Evolutionary conservation across 352 stramenopile genomes (phyloP).

Genomic region (Globisporangium iwayamae): DNA sequence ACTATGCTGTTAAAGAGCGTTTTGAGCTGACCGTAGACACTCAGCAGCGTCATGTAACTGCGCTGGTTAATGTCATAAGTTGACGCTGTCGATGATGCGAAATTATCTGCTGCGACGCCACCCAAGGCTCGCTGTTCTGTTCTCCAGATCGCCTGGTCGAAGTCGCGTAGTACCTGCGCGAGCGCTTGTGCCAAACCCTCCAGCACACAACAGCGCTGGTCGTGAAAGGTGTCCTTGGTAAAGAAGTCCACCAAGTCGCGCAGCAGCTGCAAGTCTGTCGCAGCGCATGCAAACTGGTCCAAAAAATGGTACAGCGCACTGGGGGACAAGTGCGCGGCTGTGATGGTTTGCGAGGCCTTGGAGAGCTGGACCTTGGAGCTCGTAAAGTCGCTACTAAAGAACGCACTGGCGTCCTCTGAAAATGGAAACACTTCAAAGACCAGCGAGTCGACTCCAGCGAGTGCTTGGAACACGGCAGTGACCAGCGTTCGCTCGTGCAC

Average conservation of each 20-base stretch:
- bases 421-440: slow-evolving; percentile 39
- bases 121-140: background rate
- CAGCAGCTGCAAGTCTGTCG: slow-evolving; percentile 51
- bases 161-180: slow-evolving; percentile 20
- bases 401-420: slow-evolving; percentile 2
- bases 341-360: slow-evolving; percentile 20
- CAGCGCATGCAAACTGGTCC: slow-evolving; percentile 25
- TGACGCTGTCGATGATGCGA: background rate
- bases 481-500: slow-evolving; percentile 53
- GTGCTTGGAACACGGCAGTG: slow-evolving; percentile 48
- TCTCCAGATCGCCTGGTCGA: slow-evolving; percentile 24
- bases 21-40: slow-evolving; percentile 37
- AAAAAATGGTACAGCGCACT: slow-evolving; percentile 31
- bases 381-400: slow-evolving; percentile 38
- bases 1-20: slow-evolving; percentile 38
- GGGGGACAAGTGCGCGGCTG: slow-evolving; percentile 51
- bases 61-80: background rate
- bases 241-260: slow-evolving; percentile 26
- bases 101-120: background rate
- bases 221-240: slow-evolving; percentile 6
- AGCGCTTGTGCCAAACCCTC: slow-evolving; percentile 57
- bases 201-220: slow-evolving; percentile 27
- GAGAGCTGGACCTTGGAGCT: slow-evolving; percentile 25
- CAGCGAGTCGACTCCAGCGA: slow-evolving; percentile 45
- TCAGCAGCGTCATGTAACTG: slow-evolving; percentile 34